These are phyloP conservation scores for Parastagonospora avenae DNA, from an alignment of 2,329 filamentous ascomycete genomes.

Conservation along the genomic window DNA sequence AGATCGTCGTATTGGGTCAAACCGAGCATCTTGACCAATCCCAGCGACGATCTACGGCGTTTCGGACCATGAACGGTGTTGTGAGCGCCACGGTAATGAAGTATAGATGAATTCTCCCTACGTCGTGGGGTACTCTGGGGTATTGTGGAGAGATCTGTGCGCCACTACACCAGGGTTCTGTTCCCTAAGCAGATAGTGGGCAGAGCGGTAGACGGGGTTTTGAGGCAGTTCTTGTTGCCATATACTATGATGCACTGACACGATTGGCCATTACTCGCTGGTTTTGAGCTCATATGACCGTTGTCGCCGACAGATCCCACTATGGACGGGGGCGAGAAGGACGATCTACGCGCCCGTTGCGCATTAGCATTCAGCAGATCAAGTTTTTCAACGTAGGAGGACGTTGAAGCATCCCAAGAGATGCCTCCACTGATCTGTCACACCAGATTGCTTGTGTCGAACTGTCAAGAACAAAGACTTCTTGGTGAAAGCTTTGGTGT, in stretches of 20 bases:
- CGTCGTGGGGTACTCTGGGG: conserved; percentile 41
- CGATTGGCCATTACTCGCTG: conserved; percentile 17
- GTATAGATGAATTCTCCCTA: conserved; percentile 39
- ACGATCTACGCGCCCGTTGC: conserved; percentile 6
- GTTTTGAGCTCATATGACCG: conserved; percentile 10
- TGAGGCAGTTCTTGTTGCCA: conserved; percentile 14
- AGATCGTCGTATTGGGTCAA: conserved; percentile 18
- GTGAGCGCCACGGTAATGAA: conserved; percentile 37
- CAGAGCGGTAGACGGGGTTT: conserved; percentile 18
- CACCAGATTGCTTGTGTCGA: neutral
- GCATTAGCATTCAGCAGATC: too few species aligned
- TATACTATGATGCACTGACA: conserved; percentile 24
- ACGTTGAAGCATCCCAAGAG: too few species aligned
- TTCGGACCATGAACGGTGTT: conserved; percentile 30
- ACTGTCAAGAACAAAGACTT: neutral
- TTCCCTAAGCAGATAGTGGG: conserved; percentile 31
- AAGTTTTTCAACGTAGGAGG: too few species aligned
- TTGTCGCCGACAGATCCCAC: conserved; percentile 3
- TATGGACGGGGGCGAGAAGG: conserved; percentile 13
- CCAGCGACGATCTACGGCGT: conserved; percentile 31
- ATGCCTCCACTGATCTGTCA: neutral
- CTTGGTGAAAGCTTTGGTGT: neutral
- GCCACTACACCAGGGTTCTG: conserved; percentile 20
- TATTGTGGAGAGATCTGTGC: conserved; percentile 40
- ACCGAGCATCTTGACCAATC: conserved; percentile 29